phyloP scores from a whole-genome alignment of 257 asterid genomes.

The Solanum paucissectum region DNA sequence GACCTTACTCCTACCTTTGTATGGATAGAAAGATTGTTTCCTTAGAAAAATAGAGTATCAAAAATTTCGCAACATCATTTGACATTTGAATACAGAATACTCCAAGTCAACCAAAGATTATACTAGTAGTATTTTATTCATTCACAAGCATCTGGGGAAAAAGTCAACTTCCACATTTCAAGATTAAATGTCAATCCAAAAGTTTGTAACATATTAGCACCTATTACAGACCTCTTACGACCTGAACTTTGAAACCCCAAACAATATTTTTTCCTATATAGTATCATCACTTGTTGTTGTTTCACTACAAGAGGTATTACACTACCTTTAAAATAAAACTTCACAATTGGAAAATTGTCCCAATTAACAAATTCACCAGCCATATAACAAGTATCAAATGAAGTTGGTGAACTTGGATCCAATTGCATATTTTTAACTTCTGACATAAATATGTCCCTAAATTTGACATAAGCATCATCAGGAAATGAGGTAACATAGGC shows the following conservation, averaged over 20 bases:
- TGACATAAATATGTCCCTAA: background rate
- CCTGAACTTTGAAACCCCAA: background rate
- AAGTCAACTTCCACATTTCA: background rate
- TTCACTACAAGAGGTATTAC: background rate
- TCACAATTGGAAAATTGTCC: background rate
- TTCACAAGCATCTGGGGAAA: background rate
- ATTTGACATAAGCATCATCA: background rate
- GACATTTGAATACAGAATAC: background rate
- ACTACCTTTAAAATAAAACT: background rate
- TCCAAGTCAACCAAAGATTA: background rate
- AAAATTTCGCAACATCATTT: background rate
- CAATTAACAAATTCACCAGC: background rate
- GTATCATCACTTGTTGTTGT: background rate
- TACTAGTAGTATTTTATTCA: background rate
- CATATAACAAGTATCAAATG: background rate
- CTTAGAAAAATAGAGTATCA: no score
- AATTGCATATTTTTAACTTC: background rate
- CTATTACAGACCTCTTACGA: background rate
- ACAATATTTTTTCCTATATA: background rate
- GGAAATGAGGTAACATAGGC: background rate
- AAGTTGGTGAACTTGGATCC: background rate
- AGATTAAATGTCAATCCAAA: background rate
- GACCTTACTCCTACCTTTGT: background rate
- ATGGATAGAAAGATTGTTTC: no score
- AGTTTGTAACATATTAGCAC: background rate